Percentiles rank a stretch among this genome's conserved stretches.
Evolutionary conservation across 345 rosid species (phyloP).

Genomic region (Eucalyptus marginata): DNA sequence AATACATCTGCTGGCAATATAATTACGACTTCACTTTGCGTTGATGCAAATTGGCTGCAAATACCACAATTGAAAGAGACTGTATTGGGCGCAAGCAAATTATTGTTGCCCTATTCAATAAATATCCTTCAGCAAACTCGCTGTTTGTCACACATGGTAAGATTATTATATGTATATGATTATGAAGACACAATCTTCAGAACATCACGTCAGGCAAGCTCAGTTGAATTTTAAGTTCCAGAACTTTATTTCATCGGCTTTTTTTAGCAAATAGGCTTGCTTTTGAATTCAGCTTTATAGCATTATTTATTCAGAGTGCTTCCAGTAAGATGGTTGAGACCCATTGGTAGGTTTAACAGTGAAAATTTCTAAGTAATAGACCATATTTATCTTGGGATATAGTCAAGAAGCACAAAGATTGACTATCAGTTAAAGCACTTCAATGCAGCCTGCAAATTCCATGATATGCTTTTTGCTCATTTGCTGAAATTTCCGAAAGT

Average conservation of each 20-base stretch:
- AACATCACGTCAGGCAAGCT: background rate
- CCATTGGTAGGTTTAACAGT: background rate
- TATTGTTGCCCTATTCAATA: constrained; percentile 57
- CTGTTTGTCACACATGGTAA: constrained; percentile 81
- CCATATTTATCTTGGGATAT: background rate
- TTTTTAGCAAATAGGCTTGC: background rate
- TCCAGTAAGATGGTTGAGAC: background rate
- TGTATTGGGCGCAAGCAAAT: constrained; percentile 19
- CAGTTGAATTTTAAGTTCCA: background rate
- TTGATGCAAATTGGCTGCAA: constrained; percentile 9
- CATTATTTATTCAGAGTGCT: background rate
- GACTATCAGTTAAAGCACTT: background rate
- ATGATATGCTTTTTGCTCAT: background rate
- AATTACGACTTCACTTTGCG: background rate
- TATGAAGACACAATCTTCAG: background rate
- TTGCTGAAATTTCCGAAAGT: background rate
- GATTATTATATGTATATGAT: background rate
- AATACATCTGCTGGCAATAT: background rate
- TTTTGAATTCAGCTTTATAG: background rate
- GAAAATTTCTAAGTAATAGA: background rate
- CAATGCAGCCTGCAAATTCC: background rate
- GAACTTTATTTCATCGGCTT: background rate
- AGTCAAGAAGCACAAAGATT: background rate
- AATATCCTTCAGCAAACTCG: constrained; percentile 72
- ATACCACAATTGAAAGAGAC: constrained; percentile 83